Base-by-base conservation (phyloP, 495 filamentous ascomycete species). In the Tetracladium setigerum region DNA sequence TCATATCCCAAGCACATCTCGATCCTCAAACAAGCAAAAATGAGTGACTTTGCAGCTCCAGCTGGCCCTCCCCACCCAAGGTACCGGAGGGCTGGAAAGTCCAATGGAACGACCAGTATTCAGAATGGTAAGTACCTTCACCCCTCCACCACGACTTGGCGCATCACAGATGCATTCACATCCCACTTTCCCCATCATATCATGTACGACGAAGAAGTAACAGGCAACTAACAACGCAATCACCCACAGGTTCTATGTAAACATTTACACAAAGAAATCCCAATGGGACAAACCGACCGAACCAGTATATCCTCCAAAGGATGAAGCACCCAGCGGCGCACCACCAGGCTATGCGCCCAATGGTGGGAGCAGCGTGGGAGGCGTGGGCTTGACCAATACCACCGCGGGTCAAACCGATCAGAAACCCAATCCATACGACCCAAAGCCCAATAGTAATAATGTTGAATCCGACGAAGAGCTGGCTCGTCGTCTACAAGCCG, bases 191-290 rank as follows among this genome's bases (percentile, higher is more conserved):
- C 13, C 33, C 34, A 31, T 41, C 57, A 51, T 27, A 43, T 59
- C 38, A 49, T 14, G 49, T 32, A 44, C 22, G 31, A 2, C 31
- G 14, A 7, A n/a, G n/a, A n/a, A n/a, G n/a, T n/a, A 41, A 42
- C 13, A 39, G 27, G 19, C 32, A n/a, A 18, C 12, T 16, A 13
- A 13, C 12, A 17, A 30, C 31, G 2, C 36, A 13, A 19, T 49
- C 14, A 2, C n/a, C n/a, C n/a, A 13, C 36, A 88, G 86, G 84
- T 95, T 89, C 76, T 95, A 82, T 68, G 80, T 95, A 38, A 87
- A 95, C 65, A 80, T 82, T 47, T 79, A 80, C 61, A 95, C 87
- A 53, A 89, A 88, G 55, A 76, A 80, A 55, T 94, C 89, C 4
- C 84, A 88, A 76, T 95, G 89, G 88, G 85, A 92, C 3, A 76